Evolutionary conservation across 2,329 filamentous ascomycete genomes (phyloP).

Genomic region (Colletotrichum musicola): DNA sequence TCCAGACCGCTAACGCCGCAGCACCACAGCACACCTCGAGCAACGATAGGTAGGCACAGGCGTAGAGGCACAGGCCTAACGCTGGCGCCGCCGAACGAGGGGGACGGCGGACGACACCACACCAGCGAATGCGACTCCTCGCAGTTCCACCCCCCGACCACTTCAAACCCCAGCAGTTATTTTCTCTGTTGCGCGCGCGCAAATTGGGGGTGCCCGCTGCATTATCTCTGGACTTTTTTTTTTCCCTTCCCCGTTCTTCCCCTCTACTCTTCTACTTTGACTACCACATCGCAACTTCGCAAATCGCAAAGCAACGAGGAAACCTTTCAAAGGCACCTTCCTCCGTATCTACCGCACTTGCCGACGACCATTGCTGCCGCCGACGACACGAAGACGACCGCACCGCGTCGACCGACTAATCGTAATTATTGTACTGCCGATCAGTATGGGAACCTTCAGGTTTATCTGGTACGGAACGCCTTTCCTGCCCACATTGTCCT

Average conservation of each 20-base stretch:
- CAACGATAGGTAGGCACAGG: slow-evolving; percentile 21
- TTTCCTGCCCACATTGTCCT: slow-evolving; percentile 16
- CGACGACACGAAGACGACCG: slow-evolving; percentile 11
- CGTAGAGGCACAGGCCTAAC: slow-evolving; percentile 12
- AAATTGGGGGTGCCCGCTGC: slow-evolving; percentile 27
- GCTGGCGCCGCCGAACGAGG: slow-evolving; percentile 3
- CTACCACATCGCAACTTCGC: not conserved
- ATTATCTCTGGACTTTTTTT: slow-evolving; percentile 29
- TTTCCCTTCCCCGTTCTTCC: slow-evolving; percentile 3
- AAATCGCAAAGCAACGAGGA: not conserved
- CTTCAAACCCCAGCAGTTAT: slow-evolving; percentile 27
- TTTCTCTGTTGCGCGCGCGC: slow-evolving; percentile 25
- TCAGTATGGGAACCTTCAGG: slow-evolving; percentile 39
- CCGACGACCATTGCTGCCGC: too few relatives aligned
- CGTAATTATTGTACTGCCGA: slow-evolving; percentile 9
- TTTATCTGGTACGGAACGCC: slow-evolving; percentile 41
- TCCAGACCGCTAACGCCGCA: slow-evolving; percentile 19
- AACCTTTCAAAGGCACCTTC: not conserved
- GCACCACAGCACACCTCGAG: slow-evolving; percentile 17
- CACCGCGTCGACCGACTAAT: slow-evolving; percentile 21
- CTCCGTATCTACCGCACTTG: not conserved
- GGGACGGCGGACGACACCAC: not conserved
- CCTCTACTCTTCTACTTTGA: not conserved
- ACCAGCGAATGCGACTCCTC: slow-evolving; percentile 5
- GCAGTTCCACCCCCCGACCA: slow-evolving; percentile 16